Evolutionary conservation across 768 basidiomycete species (phyloP).

Genomic region (Serendipita sp.): DNA sequence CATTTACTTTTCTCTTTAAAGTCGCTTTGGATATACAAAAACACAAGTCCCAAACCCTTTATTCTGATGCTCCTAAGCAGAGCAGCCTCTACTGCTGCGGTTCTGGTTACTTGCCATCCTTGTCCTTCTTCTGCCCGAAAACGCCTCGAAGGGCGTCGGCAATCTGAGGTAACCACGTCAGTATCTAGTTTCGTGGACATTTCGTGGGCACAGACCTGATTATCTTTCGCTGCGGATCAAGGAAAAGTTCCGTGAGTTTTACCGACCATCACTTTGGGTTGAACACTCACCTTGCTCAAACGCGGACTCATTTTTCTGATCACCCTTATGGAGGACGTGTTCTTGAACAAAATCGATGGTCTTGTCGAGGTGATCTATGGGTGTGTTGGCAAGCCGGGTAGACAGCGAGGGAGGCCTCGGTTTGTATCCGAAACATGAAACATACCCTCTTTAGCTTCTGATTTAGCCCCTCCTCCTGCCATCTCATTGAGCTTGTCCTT

Average conservation of each 20-base stretch:
- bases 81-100: too few species aligned
- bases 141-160: neutral
- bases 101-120: neutral
- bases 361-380: constrained; percentile 24
- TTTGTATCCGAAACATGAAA: neutral
- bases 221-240: neutral
- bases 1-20: too few species aligned
- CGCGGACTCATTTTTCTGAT: constrained; percentile 24
- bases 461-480: constrained; percentile 20
- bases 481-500: constrained; percentile 18
- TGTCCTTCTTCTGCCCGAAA: neutral
- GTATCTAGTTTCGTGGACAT: neutral
- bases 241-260: too few species aligned
- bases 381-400: neutral
- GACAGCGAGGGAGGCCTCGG: too few species aligned
- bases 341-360: constrained; percentile 28
- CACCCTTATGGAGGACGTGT: constrained; percentile 23
- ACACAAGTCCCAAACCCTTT: neutral
- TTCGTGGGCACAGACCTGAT: neutral
- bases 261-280: neutral
- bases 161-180: neutral
- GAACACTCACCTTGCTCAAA: constrained; percentile 20
- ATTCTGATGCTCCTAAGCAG: neutral
- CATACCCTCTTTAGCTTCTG: constrained; percentile 24
- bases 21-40: too few species aligned